Percentiles rank a stretch among this genome's conserved stretches.
These are phyloP conservation scores for Gymnopilus dilepis DNA, from an alignment of 768 basidiomycete genomes.

Conservation along the genomic window DNA sequence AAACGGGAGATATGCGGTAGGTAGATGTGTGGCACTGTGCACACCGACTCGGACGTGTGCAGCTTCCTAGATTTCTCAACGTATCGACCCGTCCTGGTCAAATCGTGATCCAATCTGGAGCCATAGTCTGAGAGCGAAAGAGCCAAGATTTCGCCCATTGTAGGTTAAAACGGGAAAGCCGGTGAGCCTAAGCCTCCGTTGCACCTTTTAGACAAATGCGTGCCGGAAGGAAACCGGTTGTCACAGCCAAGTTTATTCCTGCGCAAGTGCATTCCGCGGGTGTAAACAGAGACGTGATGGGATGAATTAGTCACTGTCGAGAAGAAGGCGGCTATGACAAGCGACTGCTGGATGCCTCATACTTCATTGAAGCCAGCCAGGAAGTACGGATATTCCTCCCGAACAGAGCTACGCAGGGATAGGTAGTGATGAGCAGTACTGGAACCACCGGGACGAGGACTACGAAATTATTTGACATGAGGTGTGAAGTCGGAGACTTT, in stretches of 20 bases:
- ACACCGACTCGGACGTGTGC: not conserved
- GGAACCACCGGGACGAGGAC: not conserved
- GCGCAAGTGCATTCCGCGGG: not conserved
- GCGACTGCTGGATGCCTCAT: not conserved
- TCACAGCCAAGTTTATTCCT: not conserved
- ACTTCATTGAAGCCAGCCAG: not conserved
- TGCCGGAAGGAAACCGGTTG: not conserved
- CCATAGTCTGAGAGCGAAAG: not conserved
- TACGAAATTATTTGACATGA: not conserved
- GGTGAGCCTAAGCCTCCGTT: not conserved
- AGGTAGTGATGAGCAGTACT: not conserved
- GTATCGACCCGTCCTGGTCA: not conserved
- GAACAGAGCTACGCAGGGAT: not conserved
- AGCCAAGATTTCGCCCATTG: not conserved
- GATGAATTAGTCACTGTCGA: not conserved
- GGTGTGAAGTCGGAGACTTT: not conserved
- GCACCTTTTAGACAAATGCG: not conserved
- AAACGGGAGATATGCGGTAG: not conserved
- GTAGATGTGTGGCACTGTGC: not conserved
- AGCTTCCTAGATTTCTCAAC: not conserved
- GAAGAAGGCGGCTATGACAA: conserved; percentile 1
- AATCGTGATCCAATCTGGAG: conserved; percentile 2
- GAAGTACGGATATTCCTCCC: not conserved
- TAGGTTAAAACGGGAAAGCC: not conserved
- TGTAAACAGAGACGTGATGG: not conserved